Evolutionary conservation across 139 green algal genomes (phyloP), one percentile per base, ranked within the genome.

Genomic region (Micromonas commoda): DNA sequence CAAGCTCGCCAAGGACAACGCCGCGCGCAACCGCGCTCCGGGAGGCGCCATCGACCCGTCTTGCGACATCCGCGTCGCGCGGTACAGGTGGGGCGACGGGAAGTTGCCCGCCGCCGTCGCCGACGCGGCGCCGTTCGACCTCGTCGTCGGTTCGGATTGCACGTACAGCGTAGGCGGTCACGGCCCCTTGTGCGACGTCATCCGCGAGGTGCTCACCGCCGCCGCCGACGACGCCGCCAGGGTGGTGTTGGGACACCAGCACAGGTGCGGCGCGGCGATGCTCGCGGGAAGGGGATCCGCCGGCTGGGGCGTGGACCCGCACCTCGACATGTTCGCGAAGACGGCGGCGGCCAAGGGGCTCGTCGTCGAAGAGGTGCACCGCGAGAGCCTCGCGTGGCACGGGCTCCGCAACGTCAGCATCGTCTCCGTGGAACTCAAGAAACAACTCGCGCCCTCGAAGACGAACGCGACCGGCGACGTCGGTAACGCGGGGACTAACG

Each of bases 191-290:
- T 77, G 71, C 71, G 71, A 77, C 6, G 51, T 24, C 71, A 32
- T 77, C 71, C 32, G 6, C 19, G 71, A n/a, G 38, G 19, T 77
- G 51, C 38, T 77, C 16, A 39, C 45, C 34, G 32, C 1, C 9
- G 32, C 23, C 33, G 3, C 1, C 39, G 35, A 23, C 26, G 39
- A 39, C n/a, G 38, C 1, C 16, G 32, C 24, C 6, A 64, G 45
- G 6, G 71, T 77, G 38, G 20, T 77, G n/a, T 39, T 77, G 38
- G 71, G 39, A n/a, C 71, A 77, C 71, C 71, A 77, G 51, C 71
- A 77, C 37, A 37, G 71, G 29, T 67, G 38, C 2, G 34, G 65
- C 2, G 26, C 71, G 39, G 45, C 71, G 71, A 24, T 77, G 1
- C 51, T 77, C 21, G 31, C 26, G 26, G 71, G 71, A 28, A 26